Base-by-base conservation (phyloP, 805 yeast species). In the Tetrapisispora phaffii region DNA sequence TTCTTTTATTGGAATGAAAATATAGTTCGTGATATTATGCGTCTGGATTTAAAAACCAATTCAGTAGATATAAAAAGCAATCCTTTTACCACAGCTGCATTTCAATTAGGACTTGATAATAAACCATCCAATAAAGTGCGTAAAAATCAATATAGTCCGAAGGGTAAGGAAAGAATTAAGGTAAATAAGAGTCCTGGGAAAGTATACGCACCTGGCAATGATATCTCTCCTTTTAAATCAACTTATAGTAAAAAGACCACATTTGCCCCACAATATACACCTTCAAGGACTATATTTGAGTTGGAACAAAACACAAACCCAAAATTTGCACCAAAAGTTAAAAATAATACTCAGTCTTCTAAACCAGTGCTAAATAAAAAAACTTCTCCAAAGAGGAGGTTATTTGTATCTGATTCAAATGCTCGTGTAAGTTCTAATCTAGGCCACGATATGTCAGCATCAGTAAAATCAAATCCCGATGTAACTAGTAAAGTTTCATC, bases 61-160 rank as follows among this genome's bases (percentile, higher is more conserved):
- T 38, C 41, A 2, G 15, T 28, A 17, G 39, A 36, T 8, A n/a
- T 34, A 32, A n/a, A 41, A 42, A 8, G 45, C 1, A 49, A 38
- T 20, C 54, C 53, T 4, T 59, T 63, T 31, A 57, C 59, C 3
- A 61, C 65, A 1, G 67, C 67, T 3, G 65, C 63, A 16, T 50
- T 47, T 6, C 62, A 60, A 20, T 39, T 57, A 24, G 42, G 39
- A 23, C 42, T 50, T 12, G 47, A 50, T 26, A 26, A 29, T 19
- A 15, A 33, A 2, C 37, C 29, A 42, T 45, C 4, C n/a, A 7
- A 16, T 20, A 42, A 39, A n/a, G n/a, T n/a, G n/a, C n/a, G n/a
- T 24, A 12, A 33, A 34, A 7, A 36, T 33, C 8, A 21, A 23
- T 16, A 45, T 21, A 19, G 33, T 17, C 34, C 26, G 15, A 23